Evolutionary conservation across 768 basidiomycete genomes (phyloP).

Genomic region (Leucogyrophana mollusca): DNA sequence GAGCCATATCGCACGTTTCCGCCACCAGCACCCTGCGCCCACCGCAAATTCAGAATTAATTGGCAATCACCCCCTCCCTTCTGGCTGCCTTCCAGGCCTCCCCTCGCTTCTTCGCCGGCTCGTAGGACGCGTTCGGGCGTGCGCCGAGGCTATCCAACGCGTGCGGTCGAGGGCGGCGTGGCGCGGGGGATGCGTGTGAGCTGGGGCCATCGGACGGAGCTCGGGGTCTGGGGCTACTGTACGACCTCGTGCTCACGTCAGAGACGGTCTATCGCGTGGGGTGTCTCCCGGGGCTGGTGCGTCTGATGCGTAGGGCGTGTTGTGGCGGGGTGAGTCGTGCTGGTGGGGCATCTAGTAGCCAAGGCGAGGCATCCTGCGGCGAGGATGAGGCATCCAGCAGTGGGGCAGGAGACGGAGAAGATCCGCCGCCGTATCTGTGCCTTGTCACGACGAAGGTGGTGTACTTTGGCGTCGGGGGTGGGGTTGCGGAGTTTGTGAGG

Average conservation of each 20-base stretch:
- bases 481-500: conserved; percentile 69
- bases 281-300: conserved; percentile 60
- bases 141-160: background rate
- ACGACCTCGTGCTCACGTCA: conserved; percentile 80
- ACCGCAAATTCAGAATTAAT: conserved; percentile 48
- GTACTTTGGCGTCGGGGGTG: conserved; percentile 96
- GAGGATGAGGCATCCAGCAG: no score
- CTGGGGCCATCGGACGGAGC: no score
- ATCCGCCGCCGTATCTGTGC: conserved; percentile 43
- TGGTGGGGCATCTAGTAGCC: no score
- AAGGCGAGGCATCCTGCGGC: no score
- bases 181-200: no score
- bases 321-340: no score
- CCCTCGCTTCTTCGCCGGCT: conserved; percentile 77
- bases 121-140: conserved; percentile 63
- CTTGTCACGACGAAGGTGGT: conserved; percentile 89
- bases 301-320: conserved; percentile 46
- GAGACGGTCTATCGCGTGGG: conserved; percentile 88
- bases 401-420: no score
- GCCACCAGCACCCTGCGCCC: no score
- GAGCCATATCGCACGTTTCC: no score
- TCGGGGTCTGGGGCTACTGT: no score
- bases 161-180: no score
- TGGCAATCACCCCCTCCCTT: conserved; percentile 64
- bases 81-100: conserved; percentile 63